These are phyloP conservation scores for Boletus huronensis DNA, from an alignment of 768 basidiomycete genomes.

Conservation along the genomic window DNA sequence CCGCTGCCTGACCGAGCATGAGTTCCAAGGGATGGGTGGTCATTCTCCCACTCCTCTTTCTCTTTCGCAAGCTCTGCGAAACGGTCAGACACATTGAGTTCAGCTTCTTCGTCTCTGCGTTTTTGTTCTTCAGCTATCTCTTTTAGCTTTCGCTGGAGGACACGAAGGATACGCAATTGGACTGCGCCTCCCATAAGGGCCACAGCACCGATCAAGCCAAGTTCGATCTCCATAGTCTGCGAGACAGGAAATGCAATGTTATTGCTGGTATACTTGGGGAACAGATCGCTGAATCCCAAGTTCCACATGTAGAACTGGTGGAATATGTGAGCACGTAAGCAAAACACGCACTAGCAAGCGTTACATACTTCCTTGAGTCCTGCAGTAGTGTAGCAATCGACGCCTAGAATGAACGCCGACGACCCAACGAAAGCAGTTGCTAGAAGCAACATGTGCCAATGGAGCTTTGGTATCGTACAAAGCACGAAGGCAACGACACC, in stretches of 20 bases:
- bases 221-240: conserved; percentile 90
- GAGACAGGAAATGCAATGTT: conserved; percentile 77
- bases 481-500: conserved; percentile 76
- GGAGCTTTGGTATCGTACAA: conserved; percentile 81
- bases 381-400: conserved; percentile 90
- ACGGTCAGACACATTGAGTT: conserved; percentile 66
- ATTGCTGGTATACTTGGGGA: conserved; percentile 68
- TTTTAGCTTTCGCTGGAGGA: conserved; percentile 73
- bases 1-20: conserved; percentile 64
- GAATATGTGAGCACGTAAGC: conserved; percentile 11
- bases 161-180: conserved; percentile 80
- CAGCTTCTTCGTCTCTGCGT: conserved; percentile 70
- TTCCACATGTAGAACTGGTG: conserved; percentile 93
- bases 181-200: conserved; percentile 85
- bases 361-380: conserved; percentile 83
- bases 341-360: not conserved
- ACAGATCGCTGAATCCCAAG: conserved; percentile 77
- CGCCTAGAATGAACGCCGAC: conserved; percentile 85
- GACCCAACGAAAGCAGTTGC: conserved; percentile 90
- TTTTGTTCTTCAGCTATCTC: conserved; percentile 77
- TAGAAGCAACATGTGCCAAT: conserved; percentile 82
- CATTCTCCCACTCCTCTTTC: conserved; percentile 81
- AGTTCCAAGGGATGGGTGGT: conserved; percentile 63
- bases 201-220: conserved; percentile 82
- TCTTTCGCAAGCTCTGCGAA: conserved; percentile 66